Percentiles rank a stretch among this genome's conserved stretches.
Conservation (phyloP, 441 rosid species). For the Euphorbia schlechtendalii region DNA sequence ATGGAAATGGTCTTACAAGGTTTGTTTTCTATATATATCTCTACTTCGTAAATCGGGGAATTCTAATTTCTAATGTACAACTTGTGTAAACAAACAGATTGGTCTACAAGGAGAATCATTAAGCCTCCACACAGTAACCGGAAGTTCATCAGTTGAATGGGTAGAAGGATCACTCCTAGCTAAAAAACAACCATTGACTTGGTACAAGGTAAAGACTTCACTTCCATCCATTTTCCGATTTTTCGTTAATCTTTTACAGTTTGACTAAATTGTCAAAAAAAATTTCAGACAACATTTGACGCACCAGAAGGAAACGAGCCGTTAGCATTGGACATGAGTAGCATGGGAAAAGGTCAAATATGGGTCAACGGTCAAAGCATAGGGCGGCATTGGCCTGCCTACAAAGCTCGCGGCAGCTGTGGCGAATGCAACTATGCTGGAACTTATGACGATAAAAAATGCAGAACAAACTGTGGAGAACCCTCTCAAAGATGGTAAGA, state of each 20-base stretch:
- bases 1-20: slow-evolving; percentile 96
- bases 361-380: slow-evolving; percentile 90
- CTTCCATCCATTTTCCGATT: too few relatives aligned
- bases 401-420: slow-evolving; percentile 72
- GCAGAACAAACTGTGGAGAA: slow-evolving; percentile 80
- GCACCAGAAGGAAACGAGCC: slow-evolving; percentile 81
- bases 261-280: too few relatives aligned
- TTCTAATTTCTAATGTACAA: neutral
- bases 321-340: slow-evolving; percentile 79
- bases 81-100: slow-evolving; percentile 21
- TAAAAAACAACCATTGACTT: slow-evolving; percentile 73
- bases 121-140: slow-evolving; percentile 77
- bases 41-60: neutral
- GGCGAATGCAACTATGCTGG: slow-evolving; percentile 66
- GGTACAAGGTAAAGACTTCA: slow-evolving; percentile 77
- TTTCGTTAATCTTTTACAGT: too few relatives aligned
- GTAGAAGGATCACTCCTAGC: slow-evolving; percentile 54
- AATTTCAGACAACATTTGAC: slow-evolving; percentile 60
- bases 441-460: slow-evolving; percentile 61
- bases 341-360: slow-evolving; percentile 95
- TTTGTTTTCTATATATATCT: slow-evolving; percentile 17
- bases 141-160: slow-evolving; percentile 87
- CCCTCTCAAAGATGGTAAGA: slow-evolving; percentile 88
- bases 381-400: slow-evolving; percentile 96
- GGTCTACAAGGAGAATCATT: slow-evolving; percentile 84